Base-by-base conservation (phyloP, 2,329 filamentous ascomycete species). In the Hymenotorrendiella dingleyae region DNA sequence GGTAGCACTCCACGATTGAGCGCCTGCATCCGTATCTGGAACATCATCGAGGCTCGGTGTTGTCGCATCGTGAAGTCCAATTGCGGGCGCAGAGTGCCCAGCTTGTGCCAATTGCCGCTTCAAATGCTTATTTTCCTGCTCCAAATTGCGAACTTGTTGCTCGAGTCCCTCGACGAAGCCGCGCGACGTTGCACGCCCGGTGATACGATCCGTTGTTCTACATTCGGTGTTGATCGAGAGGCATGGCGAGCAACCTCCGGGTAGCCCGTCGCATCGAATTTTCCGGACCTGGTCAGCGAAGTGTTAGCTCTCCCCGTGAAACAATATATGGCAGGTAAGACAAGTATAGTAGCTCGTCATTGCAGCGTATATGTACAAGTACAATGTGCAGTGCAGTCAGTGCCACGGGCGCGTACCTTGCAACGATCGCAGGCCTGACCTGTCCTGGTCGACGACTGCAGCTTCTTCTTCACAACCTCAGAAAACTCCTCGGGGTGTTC, bases 391-490 rank as follows among this genome's bases (percentile, higher is more conserved):
- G n/a, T n/a, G n/a, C n/a, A n/a, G n/a, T n/a, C n/a, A n/a, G n/a
- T n/a, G n/a, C n/a, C n/a, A n/a, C n/a, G n/a, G n/a, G n/a, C n/a
- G n/a, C 72, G 55, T 64, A 86, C 84, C 75, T 91, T 93, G 73
- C 88, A 94, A 43, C 88, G 75, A 65, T 94, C 87, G 71, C 87
- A 94, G 23, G 87, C 87, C 67, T 94, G 87, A 8, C 87, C 87
- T 0, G 87, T 94, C 44, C 78, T 69, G 49, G 72, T 73, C 41
- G 73, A 76, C 43, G 67, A 67, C 40, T 67, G 64, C 41, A 78
- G 64, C 54, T 71, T 71, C 63, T 76, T 74, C 63, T 70, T 74
- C 35, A 73, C 70, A 11, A 65, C 62, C 45, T 54, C 58, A 5
- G 60, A 62, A 46, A 61, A 63, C 17, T 62, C 54, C 28, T 62